Evolutionary conservation across 129 eudicot genomes (phyloP).

Genomic region (Lactuca sativa): DNA sequence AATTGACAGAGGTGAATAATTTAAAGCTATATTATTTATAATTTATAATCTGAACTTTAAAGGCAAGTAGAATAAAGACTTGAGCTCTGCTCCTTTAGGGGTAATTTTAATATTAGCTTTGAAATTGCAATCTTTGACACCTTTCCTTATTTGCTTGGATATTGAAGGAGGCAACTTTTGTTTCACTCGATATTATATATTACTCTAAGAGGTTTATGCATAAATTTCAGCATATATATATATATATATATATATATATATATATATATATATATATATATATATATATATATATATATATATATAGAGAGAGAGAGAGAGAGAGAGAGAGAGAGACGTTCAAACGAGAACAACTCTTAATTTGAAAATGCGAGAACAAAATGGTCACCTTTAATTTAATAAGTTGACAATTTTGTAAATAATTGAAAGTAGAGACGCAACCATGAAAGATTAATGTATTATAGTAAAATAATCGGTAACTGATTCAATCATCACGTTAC

Average conservation of each 20-base stretch:
- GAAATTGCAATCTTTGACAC: slow-evolving; percentile 31
- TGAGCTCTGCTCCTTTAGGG: not conserved
- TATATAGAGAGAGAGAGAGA: not conserved
- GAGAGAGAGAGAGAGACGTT: too few relatives aligned
- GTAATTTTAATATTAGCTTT: slow-evolving; percentile 15
- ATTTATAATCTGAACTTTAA: slow-evolving; percentile 42
- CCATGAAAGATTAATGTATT: too few relatives aligned
- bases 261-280: slow-evolving; percentile 5
- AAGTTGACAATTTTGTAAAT: too few relatives aligned
- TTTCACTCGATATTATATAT: not conserved
- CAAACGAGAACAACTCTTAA: too few relatives aligned
- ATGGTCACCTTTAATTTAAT: too few relatives aligned
- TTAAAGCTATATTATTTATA: not conserved
- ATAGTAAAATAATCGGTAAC: too few relatives aligned
- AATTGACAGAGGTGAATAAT: not conserved
- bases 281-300: not conserved
- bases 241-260: slow-evolving; percentile 10
- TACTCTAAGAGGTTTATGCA: not conserved
- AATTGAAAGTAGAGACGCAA: too few relatives aligned
- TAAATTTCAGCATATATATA: slow-evolving; percentile 18
- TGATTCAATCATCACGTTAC: too few relatives aligned
- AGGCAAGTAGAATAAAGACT: slow-evolving; percentile 42
- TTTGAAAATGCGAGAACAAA: too few relatives aligned
- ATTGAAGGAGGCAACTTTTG: slow-evolving; percentile 33
- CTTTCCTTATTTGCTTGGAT: slow-evolving; percentile 46